Evolutionary conservation across 495 filamentous ascomycete genomes (phyloP), one percentile per base, ranked within the genome.

Genomic region (Xylaria castorea): DNA sequence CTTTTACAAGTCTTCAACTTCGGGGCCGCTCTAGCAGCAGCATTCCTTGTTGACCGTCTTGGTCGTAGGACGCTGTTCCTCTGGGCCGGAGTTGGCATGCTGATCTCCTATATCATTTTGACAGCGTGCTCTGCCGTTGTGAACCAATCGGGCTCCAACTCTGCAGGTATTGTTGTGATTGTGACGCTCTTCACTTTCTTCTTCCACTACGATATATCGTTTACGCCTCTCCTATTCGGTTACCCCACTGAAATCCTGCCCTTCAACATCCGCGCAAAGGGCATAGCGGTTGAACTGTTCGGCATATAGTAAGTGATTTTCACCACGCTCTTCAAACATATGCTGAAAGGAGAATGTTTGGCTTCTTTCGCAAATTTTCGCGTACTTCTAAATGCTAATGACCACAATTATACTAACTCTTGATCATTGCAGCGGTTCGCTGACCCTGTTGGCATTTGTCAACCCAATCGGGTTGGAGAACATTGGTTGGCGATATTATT

Each of bases 11-110:
- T 84, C 63, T 82, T 78, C 72, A 81, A 83, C 71, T 76, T 80
- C 42, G 34, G 80, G 34, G 75, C 80, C 27, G 82, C 82, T 42
- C 51, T 81, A 16, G 74, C 73, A 40, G 80, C 78, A 68, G 79
- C 78, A 51, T 82, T 86, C 71, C 76, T 83, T 62, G 81, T 86
- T 71, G 83, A 86, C 73, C 78, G 77, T 58, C 57, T 88, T 51
- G 86, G 86, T 3, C 78, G 87, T 25, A 79, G 84, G n/a, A 76
- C 78, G 1, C 79, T 87, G 22, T 85, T 85, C 73, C 76, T 91
- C 4, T 79, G 80, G 40, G 84, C 87, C 48, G 84, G 83, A 1
- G 78, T 79, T 22, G 87, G 87, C 32, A 91, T 90, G 87, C 80
- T 86, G 14, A 78, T 85, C 70, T 84, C 85, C 76, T 75, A 85